Evolutionary conservation across 129 eudicot genomes (phyloP).

Genomic region (Flaveria bidentis): DNA sequence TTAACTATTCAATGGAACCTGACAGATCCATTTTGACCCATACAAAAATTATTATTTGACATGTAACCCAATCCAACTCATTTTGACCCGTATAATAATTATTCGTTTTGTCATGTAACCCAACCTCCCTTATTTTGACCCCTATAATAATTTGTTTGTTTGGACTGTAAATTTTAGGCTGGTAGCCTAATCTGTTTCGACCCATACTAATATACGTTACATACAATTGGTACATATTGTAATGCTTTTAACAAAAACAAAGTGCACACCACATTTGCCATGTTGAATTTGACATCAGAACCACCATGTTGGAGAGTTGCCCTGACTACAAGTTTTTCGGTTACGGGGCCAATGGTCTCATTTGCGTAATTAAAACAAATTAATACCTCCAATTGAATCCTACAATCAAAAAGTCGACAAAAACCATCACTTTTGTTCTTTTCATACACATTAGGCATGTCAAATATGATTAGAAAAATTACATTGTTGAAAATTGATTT

Average conservation of each 20-base stretch:
- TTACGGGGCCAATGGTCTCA: constrained; percentile 86
- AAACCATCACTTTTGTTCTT: background rate
- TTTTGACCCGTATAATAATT: no score
- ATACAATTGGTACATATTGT: constrained; percentile 20
- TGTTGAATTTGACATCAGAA: constrained; percentile 37
- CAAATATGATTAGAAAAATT: background rate
- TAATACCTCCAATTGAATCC: constrained; percentile 90
- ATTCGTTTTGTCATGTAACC: no score
- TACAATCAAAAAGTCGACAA: constrained; percentile 25
- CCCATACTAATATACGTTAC: background rate
- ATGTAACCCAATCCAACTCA: no score
- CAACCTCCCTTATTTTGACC: no score
- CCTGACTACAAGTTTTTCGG: constrained; percentile 83
- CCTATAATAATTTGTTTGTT: no score
- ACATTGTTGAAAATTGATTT: background rate
- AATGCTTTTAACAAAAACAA: constrained; percentile 17
- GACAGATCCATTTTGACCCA: no score
- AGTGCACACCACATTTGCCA: constrained; percentile 16
- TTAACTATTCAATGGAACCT: no score
- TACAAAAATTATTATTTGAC: no score
- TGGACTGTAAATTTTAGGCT: no score
- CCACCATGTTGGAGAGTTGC: constrained; percentile 48
- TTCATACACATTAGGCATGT: background rate
- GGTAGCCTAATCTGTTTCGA: no score
- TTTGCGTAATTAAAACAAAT: constrained; percentile 78